Percentiles rank a stretch among this genome's conserved stretches.
These are phyloP conservation scores for Gossypium schwendimanii DNA, from an alignment of 441 rosid species.

Conservation along the genomic window DNA sequence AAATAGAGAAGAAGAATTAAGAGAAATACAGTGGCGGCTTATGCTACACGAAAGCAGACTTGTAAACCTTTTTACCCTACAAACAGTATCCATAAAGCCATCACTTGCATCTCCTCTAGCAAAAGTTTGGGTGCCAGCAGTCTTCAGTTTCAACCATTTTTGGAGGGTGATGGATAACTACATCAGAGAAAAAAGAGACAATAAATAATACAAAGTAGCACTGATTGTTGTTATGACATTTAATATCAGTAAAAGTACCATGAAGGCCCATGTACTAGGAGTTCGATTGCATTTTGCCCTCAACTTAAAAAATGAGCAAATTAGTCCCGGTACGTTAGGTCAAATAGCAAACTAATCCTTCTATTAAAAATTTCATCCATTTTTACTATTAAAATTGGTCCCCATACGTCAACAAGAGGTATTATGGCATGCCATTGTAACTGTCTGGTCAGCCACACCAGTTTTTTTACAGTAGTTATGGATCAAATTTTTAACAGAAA, in stretches of 20 bases:
- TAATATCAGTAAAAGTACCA: not conserved
- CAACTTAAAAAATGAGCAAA: too few species aligned
- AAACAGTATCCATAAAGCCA: not conserved
- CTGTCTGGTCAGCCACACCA: too few species aligned
- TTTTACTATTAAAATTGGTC: too few species aligned
- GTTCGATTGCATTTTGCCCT: too few species aligned
- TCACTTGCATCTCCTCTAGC: not conserved
- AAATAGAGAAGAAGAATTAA: not conserved
- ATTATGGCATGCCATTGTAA: too few species aligned
- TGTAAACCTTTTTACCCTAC: slow-evolving; percentile 6
- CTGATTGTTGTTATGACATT: not conserved
- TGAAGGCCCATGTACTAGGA: too few species aligned
- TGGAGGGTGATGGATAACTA: slow-evolving; percentile 9
- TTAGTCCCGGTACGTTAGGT: too few species aligned
- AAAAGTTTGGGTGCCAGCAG: not conserved
- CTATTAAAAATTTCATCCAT: too few species aligned
- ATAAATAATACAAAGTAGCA: not conserved
- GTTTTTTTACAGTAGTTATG: too few species aligned
- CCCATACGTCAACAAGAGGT: too few species aligned
- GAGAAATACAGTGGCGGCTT: not conserved
- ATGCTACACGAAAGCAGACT: not conserved
- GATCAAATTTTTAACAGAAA: too few species aligned
- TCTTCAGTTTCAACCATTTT: slow-evolving; percentile 11
- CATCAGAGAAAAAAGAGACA: not conserved
- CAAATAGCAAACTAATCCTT: too few species aligned